These are phyloP conservation scores for Fusarium gaditjirri DNA, from an alignment of 2,329 filamentous ascomycete genomes.

Conservation along the genomic window DNA sequence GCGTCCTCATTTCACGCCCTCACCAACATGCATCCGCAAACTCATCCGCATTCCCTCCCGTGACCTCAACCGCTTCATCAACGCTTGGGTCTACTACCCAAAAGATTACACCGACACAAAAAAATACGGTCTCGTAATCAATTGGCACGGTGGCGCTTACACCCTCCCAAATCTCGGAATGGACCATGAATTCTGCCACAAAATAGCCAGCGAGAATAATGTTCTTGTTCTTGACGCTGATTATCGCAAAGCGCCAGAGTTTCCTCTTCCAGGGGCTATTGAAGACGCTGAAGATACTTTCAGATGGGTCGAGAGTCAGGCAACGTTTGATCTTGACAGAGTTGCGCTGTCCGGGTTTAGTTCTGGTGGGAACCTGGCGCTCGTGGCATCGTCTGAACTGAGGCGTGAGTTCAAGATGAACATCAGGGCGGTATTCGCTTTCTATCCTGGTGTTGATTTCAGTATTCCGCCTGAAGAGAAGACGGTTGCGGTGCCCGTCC, in stretches of 20 bases:
- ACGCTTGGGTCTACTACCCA: constrained; percentile 45
- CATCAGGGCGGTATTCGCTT: constrained; percentile 60
- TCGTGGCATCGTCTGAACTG: constrained; percentile 45
- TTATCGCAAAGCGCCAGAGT: constrained; percentile 55
- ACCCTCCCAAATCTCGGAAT: constrained; percentile 51
- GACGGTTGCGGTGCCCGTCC: constrained; percentile 41
- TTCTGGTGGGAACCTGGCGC: constrained; percentile 57
- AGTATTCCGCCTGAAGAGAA: constrained; percentile 44
- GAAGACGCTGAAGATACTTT: constrained; percentile 51
- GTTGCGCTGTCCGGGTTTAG: constrained; percentile 60
- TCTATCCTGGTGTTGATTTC: constrained; percentile 54
- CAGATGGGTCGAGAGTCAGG: constrained; percentile 44
- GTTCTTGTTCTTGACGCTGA: constrained; percentile 47
- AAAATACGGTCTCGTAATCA: constrained; percentile 45
- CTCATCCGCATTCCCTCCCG: constrained; percentile 43
- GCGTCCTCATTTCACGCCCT: constrained; percentile 15
- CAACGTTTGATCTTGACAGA: constrained; percentile 46
- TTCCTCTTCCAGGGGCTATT: constrained; percentile 51
- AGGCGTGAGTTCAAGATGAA: constrained; percentile 51
- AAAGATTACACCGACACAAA: not conserved
- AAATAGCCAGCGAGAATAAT: constrained; percentile 43
- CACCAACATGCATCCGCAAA: constrained; percentile 23
- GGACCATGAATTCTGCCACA: constrained; percentile 52
- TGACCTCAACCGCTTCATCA: constrained; percentile 41
- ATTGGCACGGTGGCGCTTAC: constrained; percentile 52